Conservation (phyloP, 805 yeast species). For the Saturnispora sekii region DNA sequence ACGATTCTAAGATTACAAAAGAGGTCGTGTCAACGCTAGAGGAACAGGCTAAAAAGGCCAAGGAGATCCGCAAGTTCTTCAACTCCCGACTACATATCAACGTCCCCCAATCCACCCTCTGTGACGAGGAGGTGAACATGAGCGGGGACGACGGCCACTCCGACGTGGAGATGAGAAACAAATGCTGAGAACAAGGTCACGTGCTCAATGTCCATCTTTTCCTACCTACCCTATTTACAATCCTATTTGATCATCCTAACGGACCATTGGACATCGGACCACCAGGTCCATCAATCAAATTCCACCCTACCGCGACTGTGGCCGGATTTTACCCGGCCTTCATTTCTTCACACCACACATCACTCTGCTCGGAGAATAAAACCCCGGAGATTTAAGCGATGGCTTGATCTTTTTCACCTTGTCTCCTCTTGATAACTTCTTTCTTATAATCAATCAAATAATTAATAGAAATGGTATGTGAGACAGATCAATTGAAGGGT, state of each 20-base stretch:
- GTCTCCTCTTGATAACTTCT: background rate
- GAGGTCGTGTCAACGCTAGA: slow-evolving; percentile 37
- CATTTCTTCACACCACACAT: background rate
- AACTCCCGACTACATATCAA: background rate
- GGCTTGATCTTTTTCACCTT: background rate
- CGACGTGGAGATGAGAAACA: slow-evolving; percentile 2
- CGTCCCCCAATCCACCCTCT: background rate
- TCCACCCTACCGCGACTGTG: background rate
- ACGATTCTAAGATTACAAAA: slow-evolving; percentile 24
- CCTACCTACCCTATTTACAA: too few species aligned
- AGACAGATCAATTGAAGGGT: background rate
- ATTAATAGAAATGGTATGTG: background rate
- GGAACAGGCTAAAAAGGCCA: slow-evolving; percentile 22
- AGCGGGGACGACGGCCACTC: slow-evolving; percentile 6
- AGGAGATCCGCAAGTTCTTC: slow-evolving; percentile 1
- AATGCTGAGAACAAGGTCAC: background rate
- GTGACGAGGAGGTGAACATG: background rate
- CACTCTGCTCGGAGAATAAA: background rate
- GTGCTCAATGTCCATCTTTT: too few species aligned
- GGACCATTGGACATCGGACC: too few species aligned
- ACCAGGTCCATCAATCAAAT: background rate
- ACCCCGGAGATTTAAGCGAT: slow-evolving; percentile 4
- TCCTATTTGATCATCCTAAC: too few species aligned
- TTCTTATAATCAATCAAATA: background rate
- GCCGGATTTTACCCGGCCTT: too few species aligned